Conservation (phyloP, 2,329 filamentous ascomycete species). For the Colletotrichum plurivorum region DNA sequence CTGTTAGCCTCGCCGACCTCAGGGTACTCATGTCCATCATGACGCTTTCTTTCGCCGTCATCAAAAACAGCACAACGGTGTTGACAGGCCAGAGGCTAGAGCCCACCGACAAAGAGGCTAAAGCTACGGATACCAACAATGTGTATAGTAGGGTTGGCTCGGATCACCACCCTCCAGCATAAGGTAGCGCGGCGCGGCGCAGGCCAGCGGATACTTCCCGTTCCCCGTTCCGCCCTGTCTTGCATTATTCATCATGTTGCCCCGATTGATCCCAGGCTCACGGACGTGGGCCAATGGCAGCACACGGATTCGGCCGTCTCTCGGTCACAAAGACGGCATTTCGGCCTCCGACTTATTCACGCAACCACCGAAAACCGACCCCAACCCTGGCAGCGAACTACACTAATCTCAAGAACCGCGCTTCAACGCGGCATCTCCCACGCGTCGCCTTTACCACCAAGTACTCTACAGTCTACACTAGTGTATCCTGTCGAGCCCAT, state of each 20-base stretch:
- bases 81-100: constrained; percentile 10
- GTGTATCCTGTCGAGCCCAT: background rate
- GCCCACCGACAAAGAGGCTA: too few relatives aligned
- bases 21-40: background rate
- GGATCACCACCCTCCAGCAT: constrained; percentile 34
- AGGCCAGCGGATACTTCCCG: constrained; percentile 29
- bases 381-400: background rate
- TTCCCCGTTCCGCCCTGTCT: constrained; percentile 12
- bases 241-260: constrained; percentile 31
- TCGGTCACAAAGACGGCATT: constrained; percentile 38
- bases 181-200: background rate
- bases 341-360: constrained; percentile 36
- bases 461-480: too few relatives aligned
- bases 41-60: constrained; percentile 11
- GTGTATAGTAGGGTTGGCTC: constrained; percentile 24
- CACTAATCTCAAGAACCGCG: too few relatives aligned
- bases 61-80: background rate
- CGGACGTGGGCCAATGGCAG: constrained; percentile 12
- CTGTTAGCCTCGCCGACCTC: background rate
- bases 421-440: background rate
- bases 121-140: background rate
- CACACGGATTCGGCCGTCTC: background rate
- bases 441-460: background rate
- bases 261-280: constrained; percentile 27
- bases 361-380: constrained; percentile 22